Percentiles rank a stretch among this genome's conserved stretches.
Evolutionary conservation across 805 yeast species (phyloP).

Genomic region (Metschnikowia proteae): DNA sequence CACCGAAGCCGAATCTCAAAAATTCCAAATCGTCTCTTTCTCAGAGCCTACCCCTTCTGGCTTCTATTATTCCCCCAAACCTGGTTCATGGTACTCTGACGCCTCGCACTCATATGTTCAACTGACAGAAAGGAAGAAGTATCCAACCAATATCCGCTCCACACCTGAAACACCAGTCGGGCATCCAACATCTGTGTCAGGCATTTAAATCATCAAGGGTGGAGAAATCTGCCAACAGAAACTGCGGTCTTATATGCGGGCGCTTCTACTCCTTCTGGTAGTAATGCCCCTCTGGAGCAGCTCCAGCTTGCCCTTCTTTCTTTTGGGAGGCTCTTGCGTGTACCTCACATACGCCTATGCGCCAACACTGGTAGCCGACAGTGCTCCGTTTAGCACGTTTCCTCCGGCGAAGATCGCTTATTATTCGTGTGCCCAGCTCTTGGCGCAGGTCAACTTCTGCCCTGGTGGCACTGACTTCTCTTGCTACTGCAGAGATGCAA

Average conservation of each 20-base stretch:
- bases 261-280: neutral
- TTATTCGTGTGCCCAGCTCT: conserved; percentile 28
- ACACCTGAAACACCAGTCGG: too few species aligned
- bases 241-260: neutral
- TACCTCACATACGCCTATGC: conserved; percentile 47
- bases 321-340: conserved; percentile 2
- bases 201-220: too few species aligned
- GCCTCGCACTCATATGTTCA: too few species aligned
- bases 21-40: neutral
- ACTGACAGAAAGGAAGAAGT: too few species aligned
- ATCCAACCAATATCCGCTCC: too few species aligned
- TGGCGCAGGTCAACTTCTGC: conserved; percentile 22
- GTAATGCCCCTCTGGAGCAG: neutral
- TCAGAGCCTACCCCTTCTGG: neutral
- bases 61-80: neutral
- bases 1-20: neutral
- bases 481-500: conserved; percentile 28
- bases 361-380: conserved; percentile 23
- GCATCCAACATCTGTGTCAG: too few species aligned
- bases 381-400: conserved; percentile 32
- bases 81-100: too few species aligned
- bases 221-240: too few species aligned
- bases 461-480: neutral
- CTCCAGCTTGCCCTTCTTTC: conserved; percentile 1
- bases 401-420: conserved; percentile 29